phyloP scores from a whole-genome alignment of 2,329 filamentous ascomycete genomes.

The Rosellinia necatrix region DNA sequence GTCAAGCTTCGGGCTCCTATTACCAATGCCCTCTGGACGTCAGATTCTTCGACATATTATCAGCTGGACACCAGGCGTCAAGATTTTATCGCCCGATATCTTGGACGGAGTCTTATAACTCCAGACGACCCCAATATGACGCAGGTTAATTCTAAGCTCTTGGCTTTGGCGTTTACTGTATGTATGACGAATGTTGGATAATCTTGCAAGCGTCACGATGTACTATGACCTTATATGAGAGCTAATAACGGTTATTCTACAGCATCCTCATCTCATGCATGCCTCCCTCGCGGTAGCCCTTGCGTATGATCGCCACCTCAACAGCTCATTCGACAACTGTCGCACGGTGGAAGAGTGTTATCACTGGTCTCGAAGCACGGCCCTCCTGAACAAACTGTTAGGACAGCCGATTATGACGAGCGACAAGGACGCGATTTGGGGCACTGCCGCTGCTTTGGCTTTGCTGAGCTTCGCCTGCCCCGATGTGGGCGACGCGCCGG shows the following conservation, averaged over 20 bases:
- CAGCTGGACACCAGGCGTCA: constrained; percentile 47
- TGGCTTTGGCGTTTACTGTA: constrained; percentile 46
- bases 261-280: constrained; percentile 53
- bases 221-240: background rate
- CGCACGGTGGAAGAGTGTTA: constrained; percentile 47
- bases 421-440: constrained; percentile 53
- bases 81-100: constrained; percentile 48
- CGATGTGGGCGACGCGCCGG: constrained; percentile 39
- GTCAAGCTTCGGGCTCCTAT: constrained; percentile 33
- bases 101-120: constrained; percentile 44
- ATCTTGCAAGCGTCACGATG: background rate
- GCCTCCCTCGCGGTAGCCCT: constrained; percentile 49
- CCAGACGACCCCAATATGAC: constrained; percentile 45
- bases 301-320: constrained; percentile 45
- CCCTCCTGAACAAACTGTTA: constrained; percentile 46
- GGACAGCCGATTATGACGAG: constrained; percentile 39
- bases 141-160: constrained; percentile 45
- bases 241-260: background rate
- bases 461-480: constrained; percentile 47
- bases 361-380: constrained; percentile 49
- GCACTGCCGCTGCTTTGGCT: constrained; percentile 48
- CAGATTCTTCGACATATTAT: constrained; percentile 40
- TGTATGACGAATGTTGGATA: constrained; percentile 26
- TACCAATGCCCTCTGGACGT: constrained; percentile 31
- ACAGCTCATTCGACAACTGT: constrained; percentile 27